Conservation (phyloP, 768 basidiomycete genomes). For the Lactarius hatsudake region DNA sequence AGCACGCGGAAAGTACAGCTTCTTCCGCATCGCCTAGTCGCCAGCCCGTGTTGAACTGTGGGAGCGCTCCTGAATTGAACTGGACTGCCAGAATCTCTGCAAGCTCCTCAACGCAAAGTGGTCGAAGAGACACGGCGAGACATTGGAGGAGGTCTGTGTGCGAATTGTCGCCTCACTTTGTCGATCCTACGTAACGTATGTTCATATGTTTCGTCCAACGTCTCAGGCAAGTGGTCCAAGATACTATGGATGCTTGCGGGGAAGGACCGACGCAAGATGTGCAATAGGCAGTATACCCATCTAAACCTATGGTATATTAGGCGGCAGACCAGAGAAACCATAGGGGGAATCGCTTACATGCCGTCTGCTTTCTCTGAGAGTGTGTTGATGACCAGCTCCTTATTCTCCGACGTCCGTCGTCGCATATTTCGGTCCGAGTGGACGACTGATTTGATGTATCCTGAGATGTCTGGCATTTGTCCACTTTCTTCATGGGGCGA, state of each 20-base stretch:
- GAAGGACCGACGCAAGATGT: constrained; percentile 1
- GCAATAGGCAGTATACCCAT: constrained; percentile 7
- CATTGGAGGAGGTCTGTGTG: constrained; percentile 7
- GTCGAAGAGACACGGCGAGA: not conserved
- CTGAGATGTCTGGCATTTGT: not conserved
- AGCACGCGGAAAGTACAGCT: not conserved
- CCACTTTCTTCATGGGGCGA: constrained; percentile 1
- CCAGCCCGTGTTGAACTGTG: not conserved
- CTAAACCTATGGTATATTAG: not conserved
- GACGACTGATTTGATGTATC: not conserved
- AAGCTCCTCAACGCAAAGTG: constrained; percentile 1
- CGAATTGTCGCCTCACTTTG: not conserved
- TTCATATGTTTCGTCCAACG: constrained; percentile 6
- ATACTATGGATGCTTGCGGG: not conserved
- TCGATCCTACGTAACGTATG: not conserved
- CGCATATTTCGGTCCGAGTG: constrained; percentile 4
- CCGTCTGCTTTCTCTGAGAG: not conserved
- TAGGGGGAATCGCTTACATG: not conserved
- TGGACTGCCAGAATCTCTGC: not conserved
- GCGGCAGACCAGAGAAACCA: not conserved
- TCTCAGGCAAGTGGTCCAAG: not conserved
- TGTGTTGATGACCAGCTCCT: not conserved
- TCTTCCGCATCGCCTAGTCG: not conserved
- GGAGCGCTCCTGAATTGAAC: not conserved
- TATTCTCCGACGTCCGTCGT: not conserved